Base-by-base conservation (phyloP, 2,329 filamentous ascomycete species). In the Penicillium sp. region DNA sequence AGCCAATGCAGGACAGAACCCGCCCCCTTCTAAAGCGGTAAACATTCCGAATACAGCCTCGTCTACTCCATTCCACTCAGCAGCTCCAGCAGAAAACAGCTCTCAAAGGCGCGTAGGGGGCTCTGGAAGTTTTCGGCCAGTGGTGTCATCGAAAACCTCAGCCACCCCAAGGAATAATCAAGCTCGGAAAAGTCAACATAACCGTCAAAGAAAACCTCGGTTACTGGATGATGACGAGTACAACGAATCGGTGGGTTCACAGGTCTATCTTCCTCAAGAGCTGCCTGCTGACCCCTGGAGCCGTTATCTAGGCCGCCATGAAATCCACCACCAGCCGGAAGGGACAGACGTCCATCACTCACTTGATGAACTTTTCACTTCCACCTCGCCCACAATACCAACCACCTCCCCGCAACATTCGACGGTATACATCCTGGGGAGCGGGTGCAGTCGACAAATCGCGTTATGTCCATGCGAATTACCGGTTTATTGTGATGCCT, bases 321-420 rank as follows among this genome's bases (percentile, higher is more conserved):
- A 82, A 77, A 71, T 83, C 83, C 51, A 80, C 83, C 58, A 86
- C 78, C 65, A 86, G 85, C 66, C 88, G 94, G 57, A 90, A 94
- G 67, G 94, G 94, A 52, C 93, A 97, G 75, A 97, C 92, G 52
- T 96, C 90, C 68, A 99, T 99, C 71, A 97, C 94, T 39, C 94
- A 99, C 75, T 79, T 99, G 55, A 89, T 99, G 82, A 93, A 93
- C 78, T 96, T 97, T 75, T 86, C 89, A 43, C 80, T 91, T 20
- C 89, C 92, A 22, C 86, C 89, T 40, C 85, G 90, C 46, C 88
- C 88, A 22, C 84, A 87, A 58, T 69, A 76, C 56, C 71, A 78
- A 45, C 66, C 82, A 82, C 66, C 82, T 85, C 65, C 79, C 80
- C 78, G 83, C 58, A 81, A 85, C 35, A 81, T 84, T 66, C 85